A percentile compares a stretch with the other conserved stretches of the same genome.
Conservation (phyloP, 2,329 filamentous ascomycete species). For the Gremmenia infestans region DNA sequence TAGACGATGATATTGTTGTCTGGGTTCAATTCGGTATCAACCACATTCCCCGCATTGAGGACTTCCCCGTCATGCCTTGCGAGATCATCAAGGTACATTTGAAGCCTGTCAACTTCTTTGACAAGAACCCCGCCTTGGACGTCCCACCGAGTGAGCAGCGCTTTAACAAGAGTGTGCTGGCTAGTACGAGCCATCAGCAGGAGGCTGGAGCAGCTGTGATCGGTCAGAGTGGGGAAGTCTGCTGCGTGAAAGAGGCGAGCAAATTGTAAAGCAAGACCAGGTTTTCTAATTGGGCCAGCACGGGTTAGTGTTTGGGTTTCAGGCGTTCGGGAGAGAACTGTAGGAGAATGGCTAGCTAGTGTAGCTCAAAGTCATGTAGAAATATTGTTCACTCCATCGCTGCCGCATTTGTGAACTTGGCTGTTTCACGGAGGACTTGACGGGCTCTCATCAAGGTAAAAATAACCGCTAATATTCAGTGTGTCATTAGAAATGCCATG, state of each 20-base stretch:
- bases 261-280: slow-evolving; percentile 15
- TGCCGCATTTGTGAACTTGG: background rate
- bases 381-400: slow-evolving; percentile 22
- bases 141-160: slow-evolving; percentile 42
- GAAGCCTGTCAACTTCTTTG: slow-evolving; percentile 49
- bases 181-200: slow-evolving; percentile 16
- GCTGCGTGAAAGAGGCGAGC: slow-evolving; percentile 23
- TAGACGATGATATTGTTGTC: slow-evolving; percentile 50
- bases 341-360: slow-evolving; percentile 24
- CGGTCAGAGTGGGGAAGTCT: slow-evolving; percentile 18
- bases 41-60: slow-evolving; percentile 59
- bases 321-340: slow-evolving; percentile 10
- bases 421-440: background rate
- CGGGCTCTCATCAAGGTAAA: background rate
- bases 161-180: slow-evolving; percentile 34
- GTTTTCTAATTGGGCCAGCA: background rate
- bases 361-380: slow-evolving; percentile 27
- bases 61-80: slow-evolving; percentile 65
- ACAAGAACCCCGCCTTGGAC: slow-evolving; percentile 46
- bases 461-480: background rate
- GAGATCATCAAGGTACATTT: slow-evolving; percentile 48
- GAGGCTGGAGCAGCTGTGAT: slow-evolving; percentile 17
- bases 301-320: background rate
- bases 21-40: slow-evolving; percentile 58
- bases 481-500: background rate